Base-by-base conservation (phyloP, 2,329 filamentous ascomycete species). In the Diaporthe sp. region DNA sequence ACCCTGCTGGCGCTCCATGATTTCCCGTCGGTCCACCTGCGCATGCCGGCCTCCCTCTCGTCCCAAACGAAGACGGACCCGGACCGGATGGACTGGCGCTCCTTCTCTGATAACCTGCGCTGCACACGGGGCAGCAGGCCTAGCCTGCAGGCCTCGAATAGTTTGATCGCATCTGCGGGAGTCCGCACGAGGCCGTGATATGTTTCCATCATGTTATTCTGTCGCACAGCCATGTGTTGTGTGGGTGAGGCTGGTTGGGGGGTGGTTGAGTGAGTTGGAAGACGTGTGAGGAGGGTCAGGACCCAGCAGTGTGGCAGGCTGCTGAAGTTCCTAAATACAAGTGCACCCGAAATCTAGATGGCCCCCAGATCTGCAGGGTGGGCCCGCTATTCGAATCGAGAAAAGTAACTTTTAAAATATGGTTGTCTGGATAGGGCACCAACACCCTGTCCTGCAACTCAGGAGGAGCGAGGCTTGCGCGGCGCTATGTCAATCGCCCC, bases 11-110 rank as follows among this genome's bases (percentile, higher is more conserved):
- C 97, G 82, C 96, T 98, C 97, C 97, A 99, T 49, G 96, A 98
- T 84, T 99, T 99, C 74, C 97, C 97, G 81, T 99, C 97, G 0
- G 97, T 99, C 97, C 97, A 99, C 84, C 97, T 90, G 81, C 97
- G 91, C 97, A 99, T 99, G 79, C 97, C 97, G 15, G 97, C 97
- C 87, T 99, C 97, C 80, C 96, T 90, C 88, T 99, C 97, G 84
- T 99, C 97, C 97, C 97, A 99, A n/a, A 99, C 97, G 81, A 98
- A 99, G 4, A 99, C 96, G 0, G 97, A 99, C 58, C 97, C 97
- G 0, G 96, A 98, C 81, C 95, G 93, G 83, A 99, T 99, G 5
- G 95, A 95, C 82, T 98, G 96, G 77, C 97, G 92, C 86, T 99
- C 97, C 86, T 98, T 98, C 85, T 99, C 97, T 3, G 97, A 98